Percentiles rank a stretch among this genome's conserved stretches.
These are phyloP conservation scores for Daldinia sp. DNA, from an alignment of 2,329 filamentous ascomycete genomes.

Conservation along the genomic window DNA sequence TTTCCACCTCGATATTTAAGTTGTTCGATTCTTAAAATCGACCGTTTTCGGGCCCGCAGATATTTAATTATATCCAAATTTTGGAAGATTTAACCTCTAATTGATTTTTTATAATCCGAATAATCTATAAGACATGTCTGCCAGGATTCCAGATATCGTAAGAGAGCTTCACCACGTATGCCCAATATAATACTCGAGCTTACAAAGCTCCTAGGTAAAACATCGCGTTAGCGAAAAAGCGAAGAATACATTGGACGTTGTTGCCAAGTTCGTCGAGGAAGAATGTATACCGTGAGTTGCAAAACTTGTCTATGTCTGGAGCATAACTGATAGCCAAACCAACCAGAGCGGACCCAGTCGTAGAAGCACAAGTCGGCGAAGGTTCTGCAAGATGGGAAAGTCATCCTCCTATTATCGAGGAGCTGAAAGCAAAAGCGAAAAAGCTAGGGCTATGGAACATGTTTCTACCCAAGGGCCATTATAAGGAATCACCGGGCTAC, in stretches of 20 bases:
- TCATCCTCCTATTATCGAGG: conserved; percentile 84
- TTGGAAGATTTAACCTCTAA: background rate
- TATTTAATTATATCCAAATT: background rate
- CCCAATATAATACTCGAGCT: conserved; percentile 19
- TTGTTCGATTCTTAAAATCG: background rate
- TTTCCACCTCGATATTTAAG: background rate
- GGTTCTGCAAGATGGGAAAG: conserved; percentile 80
- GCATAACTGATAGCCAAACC: conserved; percentile 33
- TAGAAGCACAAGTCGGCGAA: conserved; percentile 79
- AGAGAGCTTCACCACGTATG: conserved; percentile 14
- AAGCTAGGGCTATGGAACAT: conserved; percentile 95
- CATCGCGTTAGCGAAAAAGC: conserved; percentile 81
- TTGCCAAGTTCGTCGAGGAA: conserved; percentile 96
- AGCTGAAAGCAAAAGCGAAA: conserved; percentile 84
- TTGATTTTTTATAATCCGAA: background rate
- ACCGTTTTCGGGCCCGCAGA: no score
- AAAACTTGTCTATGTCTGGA: conserved; percentile 12
- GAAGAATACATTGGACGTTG: conserved; percentile 82
- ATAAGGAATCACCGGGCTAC: conserved; percentile 93
- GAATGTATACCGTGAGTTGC: conserved; percentile 79
- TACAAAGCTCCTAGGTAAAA: conserved; percentile 50
- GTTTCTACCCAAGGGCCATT: conserved; percentile 95
- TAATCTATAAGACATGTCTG: conserved; percentile 40
- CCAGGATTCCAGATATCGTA: conserved; percentile 46
- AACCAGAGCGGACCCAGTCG: conserved; percentile 76